Evolutionary conservation across 139 green algal species (phyloP), one percentile per base, ranked within the genome.

Genomic region (Chlorella sp.): DNA sequence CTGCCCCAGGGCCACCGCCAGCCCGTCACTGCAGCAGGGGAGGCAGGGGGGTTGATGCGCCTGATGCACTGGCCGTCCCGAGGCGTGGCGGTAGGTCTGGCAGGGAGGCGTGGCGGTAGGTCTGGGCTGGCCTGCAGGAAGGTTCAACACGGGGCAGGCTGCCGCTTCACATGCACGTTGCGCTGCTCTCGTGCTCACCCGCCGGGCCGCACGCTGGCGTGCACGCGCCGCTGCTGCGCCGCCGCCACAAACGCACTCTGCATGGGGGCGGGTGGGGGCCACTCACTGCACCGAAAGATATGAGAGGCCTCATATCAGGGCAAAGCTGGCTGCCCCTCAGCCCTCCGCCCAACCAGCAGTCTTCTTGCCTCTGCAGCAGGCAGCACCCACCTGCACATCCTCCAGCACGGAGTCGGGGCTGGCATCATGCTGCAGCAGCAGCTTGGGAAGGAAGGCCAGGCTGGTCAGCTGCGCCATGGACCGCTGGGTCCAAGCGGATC

Each of bases 381-480:
- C n/a, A n/a, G n/a, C n/a, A n/a, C n/a, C n/a, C n/a, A n/a, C n/a
- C n/a, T n/a, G n/a, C 69, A 69, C 68, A 48, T 87, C 72, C 44
- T 81, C 54, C 38, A 75, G 30, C 41, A 81, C 73, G 4, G 82
- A 32, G 22, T 77, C 38, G 32, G 79, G 73, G 67, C 80, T 86
- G 73, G 65, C 69, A 56, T 90, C 85, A 38, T 90, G 84, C 58
- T 88, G 85, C n/a, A 87, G 82, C n/a, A 88, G 48, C 38, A 90
- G 51, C 41, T 88, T 86, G 14, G 82, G 41, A 51, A 87, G 46
- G 76, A 79, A 87, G 6, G 32, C 5, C 16, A 87, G 48, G 36
- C 51, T 60, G 51, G 51, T 24, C 2, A 16, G 24, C 11, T 60
- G 51, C 16, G 51, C 51, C 51, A 60, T 60, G 24, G 51, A 16